A percentile compares a stretch with the other conserved stretches of the same genome.
phyloP scores from a whole-genome alignment of 2,329 filamentous ascomycete genomes.

The Colletotrichum cordylinicola region DNA sequence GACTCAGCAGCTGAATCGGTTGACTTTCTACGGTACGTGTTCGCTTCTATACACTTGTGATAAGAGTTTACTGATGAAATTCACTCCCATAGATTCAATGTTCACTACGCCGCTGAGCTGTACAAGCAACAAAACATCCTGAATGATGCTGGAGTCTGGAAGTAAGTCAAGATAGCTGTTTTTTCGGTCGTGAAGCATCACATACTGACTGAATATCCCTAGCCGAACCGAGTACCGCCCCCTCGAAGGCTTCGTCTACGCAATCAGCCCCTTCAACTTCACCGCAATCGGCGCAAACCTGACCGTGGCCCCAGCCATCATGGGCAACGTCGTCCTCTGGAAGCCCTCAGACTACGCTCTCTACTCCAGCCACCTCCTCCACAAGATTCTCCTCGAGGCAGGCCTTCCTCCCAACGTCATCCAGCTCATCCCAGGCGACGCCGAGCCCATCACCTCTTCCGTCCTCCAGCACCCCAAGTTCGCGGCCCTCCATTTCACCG shows the following conservation, averaged over 20 bases:
- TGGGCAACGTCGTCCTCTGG: conserved; percentile 96
- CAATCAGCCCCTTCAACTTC: conserved; percentile 95
- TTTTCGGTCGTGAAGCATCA: background rate
- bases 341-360: conserved; percentile 90
- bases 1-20: conserved; percentile 92
- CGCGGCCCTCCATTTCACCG: conserved; percentile 92
- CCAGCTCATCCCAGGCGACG: conserved; percentile 90
- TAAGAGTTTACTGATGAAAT: background rate
- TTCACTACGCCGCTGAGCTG: conserved; percentile 89
- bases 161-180: conserved; percentile 37
- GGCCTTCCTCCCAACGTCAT: conserved; percentile 89
- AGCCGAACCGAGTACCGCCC: conserved; percentile 82
- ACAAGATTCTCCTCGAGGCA: conserved; percentile 89
- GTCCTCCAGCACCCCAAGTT: conserved; percentile 82
- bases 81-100: conserved; percentile 68
- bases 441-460: conserved; percentile 79
- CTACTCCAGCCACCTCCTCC: conserved; percentile 88
- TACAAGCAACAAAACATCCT: conserved; percentile 87
- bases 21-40: conserved; percentile 75
- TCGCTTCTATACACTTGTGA: too few relatives aligned
- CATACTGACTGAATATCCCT: rapidly evolving
- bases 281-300: conserved; percentile 93
- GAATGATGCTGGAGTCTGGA: conserved; percentile 87
- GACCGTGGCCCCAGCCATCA: conserved; percentile 79
- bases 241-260: conserved; percentile 98